Base-by-base conservation (phyloP, 2,329 filamentous ascomycete genomes). In the Cladosporium halotolerans region DNA sequence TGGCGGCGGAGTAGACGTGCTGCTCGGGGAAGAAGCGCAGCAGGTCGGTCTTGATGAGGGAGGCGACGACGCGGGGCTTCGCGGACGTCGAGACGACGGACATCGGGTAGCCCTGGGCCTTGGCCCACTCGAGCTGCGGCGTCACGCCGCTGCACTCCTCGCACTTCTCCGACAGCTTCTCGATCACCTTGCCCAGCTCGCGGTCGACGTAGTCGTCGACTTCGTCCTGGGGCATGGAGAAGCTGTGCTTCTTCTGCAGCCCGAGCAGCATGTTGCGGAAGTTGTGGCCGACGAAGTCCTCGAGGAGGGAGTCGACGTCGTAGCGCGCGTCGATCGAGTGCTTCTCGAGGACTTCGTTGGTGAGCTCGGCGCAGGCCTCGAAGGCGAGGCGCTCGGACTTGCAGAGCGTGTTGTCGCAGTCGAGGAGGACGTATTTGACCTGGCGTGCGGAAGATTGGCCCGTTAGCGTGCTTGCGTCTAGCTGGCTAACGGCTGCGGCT, bases 201-300 rank as follows among this genome's bases (percentile, higher is more conserved):
- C 78, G 78, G 63, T 75, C 78, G 58, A 95, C 88, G 69, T 89
- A 95, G 39, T 68, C 70, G 63, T 93, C 84, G 54, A 90, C 72
- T 66, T 95, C 87, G 2, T 81, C 82, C 16, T 78, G 70, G 23
- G 72, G 63, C 72, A 96, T 81, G 50, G 78, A 73, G 72, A 95
- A 92, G 71, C 79, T 77, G 77, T 88, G 84, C 71, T 87, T 85
- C 70, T 82, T 75, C 72, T 90, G 84, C 57, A 96, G 82, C 57
- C 82, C 83, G 55, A 76, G 72, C 73, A 95, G 84, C 88, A 95
- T 95, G 72, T 89, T 88, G 62, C 89, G 88, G 80, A 95, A 96
- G 80, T 95, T 95, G 71, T 93, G 86, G 64, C 91, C 90, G 63
- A 96, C 89, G 66, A 95, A 96, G 74, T 95, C 88, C 62, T 79